Base-by-base conservation (phyloP, 306 rosid genomes). In the Quercus suber region DNA sequence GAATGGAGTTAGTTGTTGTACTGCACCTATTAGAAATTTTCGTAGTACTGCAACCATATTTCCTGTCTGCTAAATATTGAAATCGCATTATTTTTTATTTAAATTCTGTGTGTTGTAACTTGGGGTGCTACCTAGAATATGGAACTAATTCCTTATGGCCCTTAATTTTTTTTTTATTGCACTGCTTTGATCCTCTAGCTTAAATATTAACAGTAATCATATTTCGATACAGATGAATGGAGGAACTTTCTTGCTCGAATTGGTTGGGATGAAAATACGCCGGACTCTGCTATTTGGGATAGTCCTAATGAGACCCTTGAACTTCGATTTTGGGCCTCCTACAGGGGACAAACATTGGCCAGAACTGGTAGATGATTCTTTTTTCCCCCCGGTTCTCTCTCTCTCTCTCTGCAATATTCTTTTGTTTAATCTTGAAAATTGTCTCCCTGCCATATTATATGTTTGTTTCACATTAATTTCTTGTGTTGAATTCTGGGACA, bases 311-410 rank as follows among this genome's bases (percentile, higher is more conserved):
- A 95, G 78, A 90, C 89, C 73, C 93, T 95, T 81, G 98, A 93
- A 81, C 88, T 92, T 77, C 95, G 98, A 25, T 90, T 92, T 86
- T 95, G 99, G 99, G 99, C 97, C 53, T 92, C 98, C 37, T 95
- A 92, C 79, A 85, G 99, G n/a, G 99, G 90, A 64, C 99, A 95
- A 86, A 95, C 99, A 51, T 86, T 95, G 81, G 94, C 98, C 71
- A 91, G 99, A 89, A 95, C 99, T 61, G 99, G 99, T 95, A 86
- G 37, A 73, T 81, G 57, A 20, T 80, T 77, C 33, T 51, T 64
- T 41, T 37, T 41, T 41, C 3, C 45, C 43, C 45, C 11, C 45
- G 11, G 45, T 41, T 41, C 45, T 41, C 45, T 8, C 11, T 8
- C 37, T 33, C 23, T 13, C 69, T 73, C 57, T 78, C 25, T 76